Base-by-base conservation (phyloP, 441 rosid species). In the Erysimum cheiri region DNA sequence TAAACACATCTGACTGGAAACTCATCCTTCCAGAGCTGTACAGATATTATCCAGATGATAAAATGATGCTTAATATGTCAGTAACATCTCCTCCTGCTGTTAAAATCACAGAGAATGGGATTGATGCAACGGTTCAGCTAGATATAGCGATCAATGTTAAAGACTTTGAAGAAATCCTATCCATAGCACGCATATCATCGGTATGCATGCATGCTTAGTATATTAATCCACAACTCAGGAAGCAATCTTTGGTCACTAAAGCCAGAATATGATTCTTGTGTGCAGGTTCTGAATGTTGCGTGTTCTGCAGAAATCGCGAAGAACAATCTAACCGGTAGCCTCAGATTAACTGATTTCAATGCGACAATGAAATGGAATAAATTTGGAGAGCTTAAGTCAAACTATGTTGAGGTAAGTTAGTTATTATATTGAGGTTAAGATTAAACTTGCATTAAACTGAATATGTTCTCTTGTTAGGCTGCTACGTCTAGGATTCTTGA, bases 1-100 rank as follows among this genome's bases (percentile, higher is more conserved):
- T 85, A 54, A 88, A 87, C 83, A 93, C 98, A 24, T 81, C 87
- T 39, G 95, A 84, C 33, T 93, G 94, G 96, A 84, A 83, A 75
- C 60, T 69, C 48, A 66, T 93, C 37, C 77, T 85, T 78, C 97
- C 98, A 56, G 79, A 84, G 60, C 80, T 93, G 14, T 90, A 86
- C 72, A 72, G 58, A 65, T 81, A 59, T 35, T 93, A 85, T 72
- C 96, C 97, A 14, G 53, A 89, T 35, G 82, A 80, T 55, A 74
- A 81, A 64, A 85, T 91, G 91, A 78, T 65, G 55, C 77, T 89
- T 43, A 81, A 80, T 32, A 71, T 89, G 64, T 69, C 90, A 0
- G 77, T 87, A 19, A 74, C 88, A 58, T 85, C 90, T 79, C 87
- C 91, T 60, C 98, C 97, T 19, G 62, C 64, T 58, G 80, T 88